phyloP scores from a whole-genome alignment of 2,329 filamentous ascomycete genomes.

The Fusarium hainanense region DNA sequence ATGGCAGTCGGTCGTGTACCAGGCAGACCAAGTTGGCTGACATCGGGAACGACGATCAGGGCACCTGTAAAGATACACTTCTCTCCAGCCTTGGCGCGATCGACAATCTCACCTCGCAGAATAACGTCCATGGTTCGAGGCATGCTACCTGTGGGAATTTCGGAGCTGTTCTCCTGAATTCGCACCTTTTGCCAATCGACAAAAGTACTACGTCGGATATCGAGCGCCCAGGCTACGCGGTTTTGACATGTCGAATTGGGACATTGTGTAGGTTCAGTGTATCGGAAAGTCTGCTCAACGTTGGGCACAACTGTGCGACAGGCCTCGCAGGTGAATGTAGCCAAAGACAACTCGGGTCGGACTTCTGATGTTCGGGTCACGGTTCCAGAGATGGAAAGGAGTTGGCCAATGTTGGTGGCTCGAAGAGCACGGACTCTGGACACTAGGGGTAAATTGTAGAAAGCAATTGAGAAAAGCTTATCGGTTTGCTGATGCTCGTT shows the following conservation, averaged over 20 bases:
- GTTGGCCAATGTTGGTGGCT: slow-evolving; percentile 88
- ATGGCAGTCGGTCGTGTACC: slow-evolving; percentile 85
- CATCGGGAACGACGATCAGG: slow-evolving; percentile 94
- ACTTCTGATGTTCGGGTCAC: slow-evolving; percentile 98
- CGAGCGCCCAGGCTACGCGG: slow-evolving; percentile 92
- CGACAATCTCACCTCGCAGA: slow-evolving; percentile 94
- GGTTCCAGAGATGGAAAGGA: slow-evolving; percentile 95
- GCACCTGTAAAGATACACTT: slow-evolving; percentile 98
- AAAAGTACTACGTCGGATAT: slow-evolving; percentile 96
- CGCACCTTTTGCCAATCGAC: slow-evolving; percentile 99
- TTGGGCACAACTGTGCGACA: slow-evolving; percentile 88
- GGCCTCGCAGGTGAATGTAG: slow-evolving; percentile 90
- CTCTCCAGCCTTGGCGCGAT: slow-evolving; percentile 95
- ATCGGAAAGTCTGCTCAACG: slow-evolving; percentile 96
- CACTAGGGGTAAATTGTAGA: slow-evolving; percentile 91
- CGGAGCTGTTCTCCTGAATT: slow-evolving; percentile 97
- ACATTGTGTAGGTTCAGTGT: slow-evolving; percentile 96
- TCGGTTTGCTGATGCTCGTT: slow-evolving; percentile 96
- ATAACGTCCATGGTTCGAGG: slow-evolving; percentile 98
- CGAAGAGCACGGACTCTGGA: slow-evolving; percentile 87
- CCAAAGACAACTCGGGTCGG: slow-evolving; percentile 89
- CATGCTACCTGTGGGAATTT: slow-evolving; percentile 99
- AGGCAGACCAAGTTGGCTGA: slow-evolving; percentile 92
- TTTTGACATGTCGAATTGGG: slow-evolving; percentile 90
- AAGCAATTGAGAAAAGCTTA: slow-evolving; percentile 92